Evolutionary conservation across 2,329 filamentous ascomycete species (phyloP).

Genomic region (Microdochium nivale): DNA sequence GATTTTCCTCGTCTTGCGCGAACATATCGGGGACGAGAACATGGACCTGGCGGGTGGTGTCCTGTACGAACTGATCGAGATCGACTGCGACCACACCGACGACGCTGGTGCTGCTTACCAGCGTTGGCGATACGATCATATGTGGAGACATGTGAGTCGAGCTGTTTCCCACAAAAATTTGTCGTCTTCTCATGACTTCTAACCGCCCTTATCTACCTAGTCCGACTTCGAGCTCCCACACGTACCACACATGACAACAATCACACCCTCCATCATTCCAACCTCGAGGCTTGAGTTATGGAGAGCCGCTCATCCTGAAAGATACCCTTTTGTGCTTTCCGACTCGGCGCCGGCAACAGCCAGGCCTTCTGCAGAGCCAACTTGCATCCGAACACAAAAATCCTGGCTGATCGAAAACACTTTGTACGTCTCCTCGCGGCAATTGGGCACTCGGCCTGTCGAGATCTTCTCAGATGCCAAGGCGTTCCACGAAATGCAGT

Average conservation of each 20-base stretch:
- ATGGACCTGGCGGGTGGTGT: constrained; percentile 33
- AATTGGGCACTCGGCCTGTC: constrained; percentile 26
- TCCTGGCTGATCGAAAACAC: constrained; percentile 34
- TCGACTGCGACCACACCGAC: constrained; percentile 33
- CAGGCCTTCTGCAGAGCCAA: constrained; percentile 15
- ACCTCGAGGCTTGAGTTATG: constrained; percentile 26
- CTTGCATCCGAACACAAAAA: constrained; percentile 28
- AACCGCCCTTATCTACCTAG: constrained; percentile 12
- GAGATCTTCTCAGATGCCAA: constrained; percentile 24
- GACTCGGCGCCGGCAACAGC: constrained; percentile 21
- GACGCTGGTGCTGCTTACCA: constrained; percentile 36
- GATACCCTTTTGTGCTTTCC: constrained; percentile 30
- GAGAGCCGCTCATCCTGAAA: constrained; percentile 25
- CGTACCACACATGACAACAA: constrained; percentile 36
- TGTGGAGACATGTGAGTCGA: constrained; percentile 30
- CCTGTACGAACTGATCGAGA: constrained; percentile 36
- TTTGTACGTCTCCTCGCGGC: constrained; percentile 29
- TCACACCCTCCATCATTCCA: constrained; percentile 30
- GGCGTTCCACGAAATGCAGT: constrained; percentile 32
- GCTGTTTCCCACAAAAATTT: constrained; percentile 22
- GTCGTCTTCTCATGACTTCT: constrained; percentile 29
- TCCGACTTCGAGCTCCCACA: constrained; percentile 34
- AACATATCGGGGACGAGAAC: constrained; percentile 35
- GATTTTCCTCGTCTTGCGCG: constrained; percentile 32
- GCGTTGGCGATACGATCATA: constrained; percentile 34